A percentile compares a stretch with the other conserved stretches of the same genome.
Conservation (phyloP, 1,284 basidiomycete genomes). For the Leccinum pseudoinsigne region DNA sequence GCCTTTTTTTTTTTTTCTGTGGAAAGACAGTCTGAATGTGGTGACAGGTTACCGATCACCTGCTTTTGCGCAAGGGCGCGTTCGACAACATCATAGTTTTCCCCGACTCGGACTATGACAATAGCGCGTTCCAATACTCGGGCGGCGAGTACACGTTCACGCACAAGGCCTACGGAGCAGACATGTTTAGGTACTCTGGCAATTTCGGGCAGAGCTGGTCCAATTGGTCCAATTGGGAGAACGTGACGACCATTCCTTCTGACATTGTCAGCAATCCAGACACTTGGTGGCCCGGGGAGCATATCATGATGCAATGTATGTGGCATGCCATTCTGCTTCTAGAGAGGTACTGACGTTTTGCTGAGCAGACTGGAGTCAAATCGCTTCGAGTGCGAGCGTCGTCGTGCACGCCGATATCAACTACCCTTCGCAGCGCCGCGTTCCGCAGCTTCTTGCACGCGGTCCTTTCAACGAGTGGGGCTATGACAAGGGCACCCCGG, state of each 20-base stretch:
- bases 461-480: constrained; percentile 92
- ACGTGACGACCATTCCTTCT: constrained; percentile 63
- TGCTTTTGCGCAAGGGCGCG: constrained; percentile 78
- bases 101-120: constrained; percentile 77
- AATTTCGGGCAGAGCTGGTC: constrained; percentile 89
- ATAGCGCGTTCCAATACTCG: constrained; percentile 57
- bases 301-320: constrained; percentile 86
- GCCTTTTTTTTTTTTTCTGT: not conserved
- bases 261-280: constrained; percentile 51
- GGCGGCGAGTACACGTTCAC: constrained; percentile 71
- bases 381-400: constrained; percentile 59
- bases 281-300: constrained; percentile 81
- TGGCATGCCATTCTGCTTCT: constrained; percentile 9
- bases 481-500: constrained; percentile 76
- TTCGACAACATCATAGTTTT: constrained; percentile 80
- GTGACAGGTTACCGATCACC: constrained; percentile 62
- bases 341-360: constrained; percentile 5
- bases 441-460: constrained; percentile 83
- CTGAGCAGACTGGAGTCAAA: constrained; percentile 69
- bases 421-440: constrained; percentile 65
- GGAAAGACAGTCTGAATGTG: constrained; percentile 5
- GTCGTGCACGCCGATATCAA: constrained; percentile 78
- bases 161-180: constrained; percentile 85
- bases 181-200: constrained; percentile 81
- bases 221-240: constrained; percentile 75